Base-by-base conservation (phyloP, 768 basidiomycete genomes). In the Trichaptum fuscoviolaceum region DNA sequence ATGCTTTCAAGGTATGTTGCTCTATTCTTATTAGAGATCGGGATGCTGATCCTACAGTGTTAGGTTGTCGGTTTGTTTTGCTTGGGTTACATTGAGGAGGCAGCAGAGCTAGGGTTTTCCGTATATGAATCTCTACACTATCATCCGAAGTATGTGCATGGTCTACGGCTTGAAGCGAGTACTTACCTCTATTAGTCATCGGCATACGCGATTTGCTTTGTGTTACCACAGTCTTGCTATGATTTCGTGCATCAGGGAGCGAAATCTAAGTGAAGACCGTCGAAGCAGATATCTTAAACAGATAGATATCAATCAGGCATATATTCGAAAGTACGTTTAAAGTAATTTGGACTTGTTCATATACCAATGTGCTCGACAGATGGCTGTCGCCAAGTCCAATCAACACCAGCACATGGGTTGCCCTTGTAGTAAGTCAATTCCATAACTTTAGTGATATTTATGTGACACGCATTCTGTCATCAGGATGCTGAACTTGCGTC, bases 401-500 rank as follows among this genome's bases (percentile, higher is more conserved):
- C 27, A 92, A 90, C 71, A 84, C 80, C 23, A 85, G 84, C 67
- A 82, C 86, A 20, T 91, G 89, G 90, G 78, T 88, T 35, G 84
- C 87, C 1, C 80, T 92, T 15, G 83, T 92, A 58, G 88, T 88
- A 75, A 67, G 83, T 77, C 59, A 6, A 17, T 0, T 27, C 63
- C 61, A 1, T 58, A 52, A 35, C 18, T 35, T 35, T 18, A 9
- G 35, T 52, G 24, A 27, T 62, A 20, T 52, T 63, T 7, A 65
- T 10, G 12, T 27, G 3, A 36, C 24, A n/a, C 66, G 58, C 64
- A 68, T 52, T 64, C 10, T 7, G 7, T 5, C 20, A 35, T 8
- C 58, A 90, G 88, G 88, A 92, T 70, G 90, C 89, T 7, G 90
- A 91, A 73, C 75, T 90, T 57, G 86, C 88, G 7, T 85, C 87